phyloP scores from a whole-genome alignment of 306 rosid species.

The Benincasa hispida region DNA sequence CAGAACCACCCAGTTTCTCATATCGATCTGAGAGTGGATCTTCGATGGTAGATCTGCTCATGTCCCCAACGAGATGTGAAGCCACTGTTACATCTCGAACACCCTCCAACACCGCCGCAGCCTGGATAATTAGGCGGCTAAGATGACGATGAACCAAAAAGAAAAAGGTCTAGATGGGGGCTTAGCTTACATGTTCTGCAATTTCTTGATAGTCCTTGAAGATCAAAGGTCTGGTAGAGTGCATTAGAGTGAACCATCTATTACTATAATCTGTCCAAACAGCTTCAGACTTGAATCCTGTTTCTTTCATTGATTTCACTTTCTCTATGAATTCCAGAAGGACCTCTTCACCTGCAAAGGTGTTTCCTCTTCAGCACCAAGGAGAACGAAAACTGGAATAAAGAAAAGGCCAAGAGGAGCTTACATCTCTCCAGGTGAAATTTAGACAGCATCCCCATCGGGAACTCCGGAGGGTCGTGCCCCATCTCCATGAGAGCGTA shows the following conservation, averaged over 20 bases:
- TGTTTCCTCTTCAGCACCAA: background rate
- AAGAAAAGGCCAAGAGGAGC: background rate
- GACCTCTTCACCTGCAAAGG: slow-evolving; percentile 49
- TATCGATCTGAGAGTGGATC: slow-evolving; percentile 60
- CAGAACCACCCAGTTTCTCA: slow-evolving; percentile 45
- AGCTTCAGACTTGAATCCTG: slow-evolving; percentile 52
- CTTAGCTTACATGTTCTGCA: slow-evolving; percentile 59
- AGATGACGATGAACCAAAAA: background rate
- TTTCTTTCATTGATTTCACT: slow-evolving; percentile 44
- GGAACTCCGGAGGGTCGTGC: slow-evolving; percentile 60
- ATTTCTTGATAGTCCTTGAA: slow-evolving; percentile 63
- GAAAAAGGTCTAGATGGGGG: background rate
- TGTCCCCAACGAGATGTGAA: slow-evolving; percentile 64
- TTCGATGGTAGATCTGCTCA: slow-evolving; percentile 63
- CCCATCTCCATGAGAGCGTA: slow-evolving; percentile 89
- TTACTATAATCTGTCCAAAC: slow-evolving; percentile 83
- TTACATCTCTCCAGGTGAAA: slow-evolving; percentile 59
- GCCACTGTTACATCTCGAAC: slow-evolving; percentile 60
- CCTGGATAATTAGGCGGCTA: slow-evolving; percentile 22
- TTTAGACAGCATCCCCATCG: slow-evolving; percentile 56
- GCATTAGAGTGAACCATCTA: slow-evolving; percentile 82
- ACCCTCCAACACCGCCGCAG: slow-evolving; percentile 62
- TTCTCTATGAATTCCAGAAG: slow-evolving; percentile 48
- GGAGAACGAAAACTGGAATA: background rate
- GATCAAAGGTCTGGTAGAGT: slow-evolving; percentile 64